phyloP scores from a whole-genome alignment of 2,329 filamentous ascomycete species.

The Diplodia sapinea region DNA sequence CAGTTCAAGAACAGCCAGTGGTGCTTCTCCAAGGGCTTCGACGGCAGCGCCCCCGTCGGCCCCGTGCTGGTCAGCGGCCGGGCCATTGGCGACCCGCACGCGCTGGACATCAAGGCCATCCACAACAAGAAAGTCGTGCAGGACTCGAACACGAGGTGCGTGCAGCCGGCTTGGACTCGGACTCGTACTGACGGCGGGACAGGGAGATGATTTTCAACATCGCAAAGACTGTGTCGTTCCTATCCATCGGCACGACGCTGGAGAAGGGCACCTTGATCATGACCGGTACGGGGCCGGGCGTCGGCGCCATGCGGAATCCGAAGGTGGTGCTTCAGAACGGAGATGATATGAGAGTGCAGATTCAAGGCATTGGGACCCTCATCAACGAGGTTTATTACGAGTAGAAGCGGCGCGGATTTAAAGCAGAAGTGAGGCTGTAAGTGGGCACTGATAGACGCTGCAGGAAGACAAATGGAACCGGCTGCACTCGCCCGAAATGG shows the following conservation, averaged over 20 bases:
- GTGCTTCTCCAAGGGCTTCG: constrained; percentile 63
- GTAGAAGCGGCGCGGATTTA: neutral
- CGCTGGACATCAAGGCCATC: constrained; percentile 53
- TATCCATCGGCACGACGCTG: constrained; percentile 54
- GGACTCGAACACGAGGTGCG: constrained; percentile 41
- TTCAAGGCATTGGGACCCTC: constrained; percentile 48
- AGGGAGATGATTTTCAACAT: constrained; percentile 58
- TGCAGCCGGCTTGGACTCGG: neutral
- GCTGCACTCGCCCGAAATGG: too few relatives aligned
- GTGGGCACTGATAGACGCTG: too few relatives aligned
- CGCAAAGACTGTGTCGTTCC: constrained; percentile 53
- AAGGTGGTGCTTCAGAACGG: constrained; percentile 48
- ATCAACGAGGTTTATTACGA: constrained; percentile 50
- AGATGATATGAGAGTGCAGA: constrained; percentile 50
- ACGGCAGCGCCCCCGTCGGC: constrained; percentile 61
- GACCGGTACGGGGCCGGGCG: constrained; percentile 56
- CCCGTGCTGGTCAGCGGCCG: constrained; percentile 55
- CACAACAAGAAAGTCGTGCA: constrained; percentile 59
- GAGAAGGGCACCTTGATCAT: constrained; percentile 57
- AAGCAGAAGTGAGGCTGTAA: too few relatives aligned
- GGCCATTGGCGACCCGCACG: constrained; percentile 52
- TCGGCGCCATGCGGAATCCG: constrained; percentile 51
- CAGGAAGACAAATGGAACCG: too few relatives aligned
- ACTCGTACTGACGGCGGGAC: constrained; percentile 25
- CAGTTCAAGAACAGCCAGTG: constrained; percentile 58